phyloP scores from a whole-genome alignment of 768 basidiomycete genomes.

The Termitomyces sp. region DNA sequence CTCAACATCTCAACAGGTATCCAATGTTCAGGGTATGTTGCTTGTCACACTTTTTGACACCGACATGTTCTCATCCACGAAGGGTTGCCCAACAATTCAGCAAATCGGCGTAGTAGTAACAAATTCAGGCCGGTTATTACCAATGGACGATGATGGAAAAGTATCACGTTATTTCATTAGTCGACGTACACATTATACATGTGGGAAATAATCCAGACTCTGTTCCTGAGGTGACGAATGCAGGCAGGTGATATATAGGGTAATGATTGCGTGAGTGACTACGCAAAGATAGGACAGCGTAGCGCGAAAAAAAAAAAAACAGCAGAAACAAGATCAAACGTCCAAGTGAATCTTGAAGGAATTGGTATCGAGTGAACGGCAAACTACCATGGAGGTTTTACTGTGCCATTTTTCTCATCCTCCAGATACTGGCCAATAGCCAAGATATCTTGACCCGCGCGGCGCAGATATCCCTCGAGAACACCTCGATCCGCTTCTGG shows the following conservation, averaged over 20 bases:
- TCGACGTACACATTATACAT: conserved; percentile 9
- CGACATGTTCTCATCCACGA: neutral
- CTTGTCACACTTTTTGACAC: neutral
- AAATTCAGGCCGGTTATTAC: conserved; percentile 15
- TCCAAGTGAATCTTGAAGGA: neutral
- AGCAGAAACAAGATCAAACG: conserved; percentile 1
- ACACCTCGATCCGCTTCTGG: conserved; percentile 67
- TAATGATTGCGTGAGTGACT: conserved; percentile 1
- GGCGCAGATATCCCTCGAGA: conserved; percentile 66
- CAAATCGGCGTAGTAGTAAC: conserved; percentile 8
- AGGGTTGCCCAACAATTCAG: conserved; percentile 5
- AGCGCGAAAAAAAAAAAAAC: neutral
- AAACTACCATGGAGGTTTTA: conserved; percentile 27
- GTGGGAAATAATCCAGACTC: neutral
- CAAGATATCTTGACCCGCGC: conserved; percentile 73
- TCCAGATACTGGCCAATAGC: conserved; percentile 87
- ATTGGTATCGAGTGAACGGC: conserved; percentile 6
- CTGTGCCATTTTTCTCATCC: conserved; percentile 71
- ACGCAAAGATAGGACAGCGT: neutral
- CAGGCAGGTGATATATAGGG: neutral
- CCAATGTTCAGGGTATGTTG: conserved; percentile 15
- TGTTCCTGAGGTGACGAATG: neutral
- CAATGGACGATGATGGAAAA: conserved; percentile 6
- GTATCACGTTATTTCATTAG: neutral
- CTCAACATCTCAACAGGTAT: conserved; percentile 17